Evolutionary conservation across 495 filamentous ascomycete genomes (phyloP), one percentile per base, ranked within the genome.

Genomic region (Penicillium pulvis): DNA sequence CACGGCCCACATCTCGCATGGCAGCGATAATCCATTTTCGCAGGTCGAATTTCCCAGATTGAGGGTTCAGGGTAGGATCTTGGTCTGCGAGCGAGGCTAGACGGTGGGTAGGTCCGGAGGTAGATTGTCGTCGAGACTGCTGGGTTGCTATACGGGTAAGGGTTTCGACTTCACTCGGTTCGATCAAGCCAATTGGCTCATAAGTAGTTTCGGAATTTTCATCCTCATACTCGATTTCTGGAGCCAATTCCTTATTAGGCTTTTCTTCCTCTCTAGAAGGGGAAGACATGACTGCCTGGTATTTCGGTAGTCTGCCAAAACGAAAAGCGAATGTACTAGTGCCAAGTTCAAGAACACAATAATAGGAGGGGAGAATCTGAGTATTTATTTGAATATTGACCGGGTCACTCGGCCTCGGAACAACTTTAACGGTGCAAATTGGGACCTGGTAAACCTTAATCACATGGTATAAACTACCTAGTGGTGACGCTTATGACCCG

Each of bases 21-120:
- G 70, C 53, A 49, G 62, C 57, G 55, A 64, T 65, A 35, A 73
- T 59, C 70, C 70, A 73, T 50, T 73, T 69, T 17, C 50, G 53
- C n/a, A 61, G 48, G 31, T 61, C 59, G 56, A 73, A 73, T 10
- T 71, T 71, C 1, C 56, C 56, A 3, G 65, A 68, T 9, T 67
- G 46, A 6, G 68, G 70, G 33, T 73, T 64, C 7, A 73, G 59
- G 11, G 64, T 49, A 4, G 70, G 64, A 33, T 71, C 68, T 6
- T 57, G 30, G n/a, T 59, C 53, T 14, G 61, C 53, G 30, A 62
- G 26, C 6, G 45, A 48, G 12, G 42, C 41, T 9, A 64, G 45
- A 8, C 19, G 30, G 26, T 61, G 55, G 6, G 53, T 26, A 7
- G 48, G 33, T 20, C 33, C 50, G 9, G n/a, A 6, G 20, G 43